These are phyloP conservation scores for Phytophthora sojae DNA, from an alignment of 352 stramenopile genomes.

Conservation along the genomic window DNA sequence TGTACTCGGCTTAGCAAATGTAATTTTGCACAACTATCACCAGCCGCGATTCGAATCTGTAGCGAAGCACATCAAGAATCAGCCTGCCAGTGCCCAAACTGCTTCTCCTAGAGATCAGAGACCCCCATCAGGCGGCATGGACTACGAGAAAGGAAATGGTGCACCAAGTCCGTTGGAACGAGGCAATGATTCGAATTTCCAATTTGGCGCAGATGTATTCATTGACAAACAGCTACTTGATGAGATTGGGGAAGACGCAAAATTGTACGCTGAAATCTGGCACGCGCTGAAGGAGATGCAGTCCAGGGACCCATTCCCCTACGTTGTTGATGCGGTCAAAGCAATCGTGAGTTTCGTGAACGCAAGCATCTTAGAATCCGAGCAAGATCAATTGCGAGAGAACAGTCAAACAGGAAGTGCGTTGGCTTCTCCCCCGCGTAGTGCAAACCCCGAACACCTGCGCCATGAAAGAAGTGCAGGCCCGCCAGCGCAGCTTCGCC, in stretches of 20 bases:
- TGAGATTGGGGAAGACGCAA: slow-evolving; percentile 64
- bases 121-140: slow-evolving; percentile 13
- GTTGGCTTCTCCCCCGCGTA: slow-evolving; percentile 38
- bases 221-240: slow-evolving; percentile 55
- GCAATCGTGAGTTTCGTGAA: slow-evolving; percentile 74
- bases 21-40: slow-evolving; percentile 91
- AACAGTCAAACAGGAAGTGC: slow-evolving; percentile 37
- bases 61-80: slow-evolving; percentile 82
- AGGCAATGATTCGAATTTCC: slow-evolving; percentile 22
- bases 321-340: slow-evolving; percentile 70
- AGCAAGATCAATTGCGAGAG: slow-evolving; percentile 58
- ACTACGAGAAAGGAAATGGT: slow-evolving; percentile 23
- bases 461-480: slow-evolving; percentile 27
- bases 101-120: slow-evolving; percentile 5
- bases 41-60: slow-evolving; percentile 86
- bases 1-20: slow-evolving; percentile 82
- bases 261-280: slow-evolving; percentile 91
- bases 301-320: slow-evolving; percentile 87
- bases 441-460: slow-evolving; percentile 23
- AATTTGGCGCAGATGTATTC: slow-evolving; percentile 36
- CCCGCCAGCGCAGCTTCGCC: slow-evolving; percentile 34
- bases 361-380: slow-evolving; percentile 57
- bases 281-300: slow-evolving; percentile 85
- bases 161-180: slow-evolving; percentile 13
- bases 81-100: slow-evolving; percentile 20